phyloP scores from a whole-genome alignment of 768 basidiomycete genomes.

The Erythrobasidium yunnanense region DNA sequence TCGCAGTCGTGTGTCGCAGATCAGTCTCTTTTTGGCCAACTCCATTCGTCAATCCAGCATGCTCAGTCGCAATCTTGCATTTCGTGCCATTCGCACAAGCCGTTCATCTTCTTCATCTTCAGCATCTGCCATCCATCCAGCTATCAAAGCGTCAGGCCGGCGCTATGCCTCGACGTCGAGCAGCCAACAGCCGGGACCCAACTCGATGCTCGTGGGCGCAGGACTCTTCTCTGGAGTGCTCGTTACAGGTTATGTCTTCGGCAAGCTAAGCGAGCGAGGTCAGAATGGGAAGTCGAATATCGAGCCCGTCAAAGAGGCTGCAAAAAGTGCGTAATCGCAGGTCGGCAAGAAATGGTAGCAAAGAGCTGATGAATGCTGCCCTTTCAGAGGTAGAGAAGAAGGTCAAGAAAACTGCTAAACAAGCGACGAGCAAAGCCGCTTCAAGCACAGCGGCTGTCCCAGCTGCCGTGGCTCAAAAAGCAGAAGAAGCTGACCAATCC shows the following conservation, averaged over 20 bases:
- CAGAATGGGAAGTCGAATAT: too few relatives aligned
- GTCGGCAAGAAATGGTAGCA: too few relatives aligned
- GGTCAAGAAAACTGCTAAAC: neutral
- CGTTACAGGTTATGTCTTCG: neutral
- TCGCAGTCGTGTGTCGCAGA: too few relatives aligned
- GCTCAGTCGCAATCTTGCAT: too few relatives aligned
- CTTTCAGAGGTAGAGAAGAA: neutral
- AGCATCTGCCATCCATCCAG: too few relatives aligned
- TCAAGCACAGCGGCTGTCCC: neutral
- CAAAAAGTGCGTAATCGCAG: too few relatives aligned
- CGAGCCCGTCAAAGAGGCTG: neutral
- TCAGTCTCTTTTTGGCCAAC: too few relatives aligned
- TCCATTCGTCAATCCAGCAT: too few relatives aligned
- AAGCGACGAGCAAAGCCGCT: neutral
- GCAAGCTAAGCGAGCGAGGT: neutral
- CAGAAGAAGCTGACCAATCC: conserved; percentile 13
- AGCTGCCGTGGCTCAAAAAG: neutral
- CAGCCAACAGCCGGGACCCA: neutral
- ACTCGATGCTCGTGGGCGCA: conserved; percentile 5
- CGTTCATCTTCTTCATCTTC: too few relatives aligned
- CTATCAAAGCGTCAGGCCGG: too few relatives aligned
- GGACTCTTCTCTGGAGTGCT: neutral
- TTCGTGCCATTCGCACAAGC: too few relatives aligned
- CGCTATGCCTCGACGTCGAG: too few relatives aligned
- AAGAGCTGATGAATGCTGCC: neutral